A percentile compares a stretch with the other conserved stretches of the same genome.
Conservation (phyloP, 2,329 filamentous ascomycete species). For the Pseudodiploospora longispora region DNA sequence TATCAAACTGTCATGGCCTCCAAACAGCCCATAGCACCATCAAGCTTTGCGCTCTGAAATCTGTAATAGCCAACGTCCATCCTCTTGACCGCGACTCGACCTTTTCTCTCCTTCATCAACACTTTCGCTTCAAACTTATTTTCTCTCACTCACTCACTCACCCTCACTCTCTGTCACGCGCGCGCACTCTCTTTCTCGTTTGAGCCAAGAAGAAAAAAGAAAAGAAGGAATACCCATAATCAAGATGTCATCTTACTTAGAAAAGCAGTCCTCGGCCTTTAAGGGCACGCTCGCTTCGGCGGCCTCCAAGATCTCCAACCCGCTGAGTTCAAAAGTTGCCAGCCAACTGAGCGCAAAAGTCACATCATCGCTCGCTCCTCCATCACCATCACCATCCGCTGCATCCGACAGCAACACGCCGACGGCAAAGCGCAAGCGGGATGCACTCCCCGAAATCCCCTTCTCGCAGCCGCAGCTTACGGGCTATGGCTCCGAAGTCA, state of each 20-base stretch:
- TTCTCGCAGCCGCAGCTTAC: constrained; percentile 73
- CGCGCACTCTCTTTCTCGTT: too few relatives aligned
- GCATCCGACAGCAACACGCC: constrained; percentile 54
- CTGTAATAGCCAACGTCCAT: too few relatives aligned
- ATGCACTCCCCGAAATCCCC: constrained; percentile 42
- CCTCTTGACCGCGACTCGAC: too few relatives aligned
- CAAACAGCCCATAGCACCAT: too few relatives aligned
- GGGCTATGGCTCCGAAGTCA: constrained; percentile 69
- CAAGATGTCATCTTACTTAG: constrained; percentile 54
- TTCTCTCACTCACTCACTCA: too few relatives aligned
- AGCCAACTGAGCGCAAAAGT: constrained; percentile 2
- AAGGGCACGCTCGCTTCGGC: constrained; percentile 54
- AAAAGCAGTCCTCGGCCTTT: constrained; percentile 57
- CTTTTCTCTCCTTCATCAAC: too few relatives aligned
- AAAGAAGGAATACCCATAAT: constrained; percentile 2
- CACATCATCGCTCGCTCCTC: constrained; percentile 42
- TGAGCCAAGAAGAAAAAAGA: background rate
- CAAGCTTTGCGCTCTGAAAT: too few relatives aligned
- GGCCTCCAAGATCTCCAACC: constrained; percentile 54
- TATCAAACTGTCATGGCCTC: too few relatives aligned
- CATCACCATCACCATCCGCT: constrained; percentile 55
- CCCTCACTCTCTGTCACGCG: too few relatives aligned
- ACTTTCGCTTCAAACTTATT: too few relatives aligned
- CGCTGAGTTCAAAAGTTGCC: constrained; percentile 31
- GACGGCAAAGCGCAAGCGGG: constrained; percentile 54